phyloP scores from a whole-genome alignment of 1,139 yeast genomes.

The Pichia sp. region DNA sequence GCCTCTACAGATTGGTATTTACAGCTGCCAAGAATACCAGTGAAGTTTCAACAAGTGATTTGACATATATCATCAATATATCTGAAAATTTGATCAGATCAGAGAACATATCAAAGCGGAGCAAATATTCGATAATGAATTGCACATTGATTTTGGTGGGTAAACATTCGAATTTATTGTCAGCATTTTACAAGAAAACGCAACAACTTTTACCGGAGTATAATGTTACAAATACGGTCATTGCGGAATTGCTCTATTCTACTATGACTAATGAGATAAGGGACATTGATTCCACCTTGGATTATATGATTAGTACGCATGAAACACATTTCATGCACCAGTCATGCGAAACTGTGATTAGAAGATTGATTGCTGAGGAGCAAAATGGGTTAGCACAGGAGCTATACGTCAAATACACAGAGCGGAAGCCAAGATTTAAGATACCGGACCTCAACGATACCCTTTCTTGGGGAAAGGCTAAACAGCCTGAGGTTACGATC shows the following conservation, averaged over 20 bases:
- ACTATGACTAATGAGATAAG: constrained; percentile 8
- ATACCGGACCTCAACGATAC: constrained; percentile 7
- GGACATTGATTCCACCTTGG: constrained; percentile 15
- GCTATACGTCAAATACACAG: constrained; percentile 12
- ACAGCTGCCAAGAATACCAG: constrained; percentile 1
- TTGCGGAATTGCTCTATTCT: constrained; percentile 11
- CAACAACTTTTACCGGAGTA: constrained; percentile 12
- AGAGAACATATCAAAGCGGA: background rate
- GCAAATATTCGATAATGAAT: constrained; percentile 14
- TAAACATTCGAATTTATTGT: constrained; percentile 17
- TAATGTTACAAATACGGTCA: constrained; percentile 9
- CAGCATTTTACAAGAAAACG: constrained; percentile 15
- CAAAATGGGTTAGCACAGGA: constrained; percentile 18
- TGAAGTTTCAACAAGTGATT: constrained; percentile 7
- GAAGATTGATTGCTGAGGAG: constrained; percentile 10
- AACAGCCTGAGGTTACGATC: constrained; percentile 2
- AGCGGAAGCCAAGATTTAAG: constrained; percentile 9
- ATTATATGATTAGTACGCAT: constrained; percentile 8
- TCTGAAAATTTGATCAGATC: constrained; percentile 11
- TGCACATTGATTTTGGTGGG: constrained; percentile 12
- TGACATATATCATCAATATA: constrained; percentile 10
- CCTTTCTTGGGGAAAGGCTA: constrained; percentile 10
- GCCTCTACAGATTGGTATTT: constrained; percentile 4
- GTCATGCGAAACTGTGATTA: constrained; percentile 13
- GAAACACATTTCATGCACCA: constrained; percentile 4